Evolutionary conservation across 352 stramenopile genomes (phyloP), one percentile per base, ranked within the genome.

Genomic region (Pythium aphanidermatum): DNA sequence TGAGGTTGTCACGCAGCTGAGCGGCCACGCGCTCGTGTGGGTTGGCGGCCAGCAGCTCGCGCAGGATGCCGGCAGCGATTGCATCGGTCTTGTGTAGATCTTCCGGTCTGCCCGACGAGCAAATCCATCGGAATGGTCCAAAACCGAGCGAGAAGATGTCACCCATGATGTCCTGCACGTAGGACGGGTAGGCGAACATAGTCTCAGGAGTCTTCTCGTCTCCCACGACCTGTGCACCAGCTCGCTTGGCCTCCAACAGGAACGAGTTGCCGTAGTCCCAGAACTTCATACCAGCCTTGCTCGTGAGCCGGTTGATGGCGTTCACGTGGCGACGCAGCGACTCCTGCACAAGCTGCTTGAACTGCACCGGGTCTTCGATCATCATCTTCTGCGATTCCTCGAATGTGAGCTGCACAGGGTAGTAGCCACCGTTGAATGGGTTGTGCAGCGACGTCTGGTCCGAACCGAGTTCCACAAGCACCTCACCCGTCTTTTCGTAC

Each of bases 201-300:
- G 68, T 77, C 23, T 77, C 67, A 16, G 66, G 63, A 20, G 79
- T 68, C 21, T 60, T 55, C 35, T 74, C 60, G 28, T 75, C 53
- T 9, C 78, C 65, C 31, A 85, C 48, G 24, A 95, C 75, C 13
- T 93, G 73, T 20, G 80, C 84, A n/a, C 78, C 80, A 2, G 84
- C 84, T 39, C 79, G 74, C 51, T 81, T 87, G 14, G 78, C 65
- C 45, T 95, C 81, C 10, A 95, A 54, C 27, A 95, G 52, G 63
- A 95, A 95, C 62, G 76, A 90, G 72, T 95, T 95, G 29, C 84
- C 84, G 49, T 95, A 95, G 58, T 95, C 84, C 76, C 79, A 95
- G 65, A 95, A 95, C 24, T 68, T 73, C 84, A 95, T 92, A 30
- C 83, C n/a, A n/a, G n/a, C 83, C 41, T 77, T 67, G 14, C 58